phyloP scores from a whole-genome alignment of 179 eudicot genomes.

The Heliamphora pulchella region DNA sequence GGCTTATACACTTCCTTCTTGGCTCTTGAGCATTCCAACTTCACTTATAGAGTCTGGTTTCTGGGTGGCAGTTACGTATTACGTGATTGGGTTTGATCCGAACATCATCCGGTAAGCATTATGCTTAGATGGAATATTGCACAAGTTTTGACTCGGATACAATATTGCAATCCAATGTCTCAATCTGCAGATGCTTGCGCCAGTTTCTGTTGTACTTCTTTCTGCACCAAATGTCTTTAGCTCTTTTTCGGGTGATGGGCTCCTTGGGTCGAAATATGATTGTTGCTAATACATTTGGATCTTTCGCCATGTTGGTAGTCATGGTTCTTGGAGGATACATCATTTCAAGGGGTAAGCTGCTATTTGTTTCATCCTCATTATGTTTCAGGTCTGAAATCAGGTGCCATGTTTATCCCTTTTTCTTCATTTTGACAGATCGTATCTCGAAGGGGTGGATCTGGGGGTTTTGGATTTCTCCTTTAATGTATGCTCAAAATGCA shows the following conservation, averaged over 20 bases:
- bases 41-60: slow-evolving; percentile 55
- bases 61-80: slow-evolving; percentile 70
- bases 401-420: too few species aligned
- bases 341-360: slow-evolving; percentile 52
- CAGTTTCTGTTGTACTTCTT: slow-evolving; percentile 61
- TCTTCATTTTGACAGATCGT: slow-evolving; percentile 39
- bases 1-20: slow-evolving; percentile 72
- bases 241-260: slow-evolving; percentile 69
- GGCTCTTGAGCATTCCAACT: slow-evolving; percentile 70
- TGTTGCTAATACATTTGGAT: slow-evolving; percentile 82
- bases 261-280: slow-evolving; percentile 68
- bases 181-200: slow-evolving; percentile 46
- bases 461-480: slow-evolving; percentile 96
- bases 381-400: not conserved
- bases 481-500: slow-evolving; percentile 98
- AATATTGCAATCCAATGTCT: not conserved
- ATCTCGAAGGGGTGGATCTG: slow-evolving; percentile 85
- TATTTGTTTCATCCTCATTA: slow-evolving; percentile 8
- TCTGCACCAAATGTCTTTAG: slow-evolving; percentile 74
- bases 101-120: slow-evolving; percentile 44
- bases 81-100: slow-evolving; percentile 72
- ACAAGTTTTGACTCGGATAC: too few species aligned
- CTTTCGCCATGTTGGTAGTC: slow-evolving; percentile 72
- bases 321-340: slow-evolving; percentile 84
- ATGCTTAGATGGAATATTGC: not conserved